Percentiles rank a stretch among this genome's conserved stretches.
Evolutionary conservation across 805 yeast species (phyloP).

Genomic region (Pichia scutulata): DNA sequence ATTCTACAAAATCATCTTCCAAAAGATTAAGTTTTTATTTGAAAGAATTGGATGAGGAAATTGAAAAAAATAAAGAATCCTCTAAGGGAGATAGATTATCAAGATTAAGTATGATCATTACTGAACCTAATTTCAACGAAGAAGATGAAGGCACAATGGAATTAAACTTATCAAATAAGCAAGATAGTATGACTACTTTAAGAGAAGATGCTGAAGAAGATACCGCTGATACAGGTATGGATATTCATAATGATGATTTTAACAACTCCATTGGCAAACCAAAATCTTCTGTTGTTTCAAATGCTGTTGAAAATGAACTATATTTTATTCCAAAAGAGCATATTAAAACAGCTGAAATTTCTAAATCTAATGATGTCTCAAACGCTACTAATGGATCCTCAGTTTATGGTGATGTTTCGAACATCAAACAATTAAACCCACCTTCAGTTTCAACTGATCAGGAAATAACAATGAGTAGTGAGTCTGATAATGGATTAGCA

Average conservation of each 20-base stretch:
- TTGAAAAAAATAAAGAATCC: conserved; percentile 5
- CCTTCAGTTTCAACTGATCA: conserved; percentile 18
- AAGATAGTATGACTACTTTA: conserved; percentile 7
- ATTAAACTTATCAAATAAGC: background rate
- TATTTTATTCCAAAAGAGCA: conserved; percentile 20
- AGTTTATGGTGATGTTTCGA: conserved; percentile 17
- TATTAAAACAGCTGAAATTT: background rate
- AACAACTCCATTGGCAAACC: background rate
- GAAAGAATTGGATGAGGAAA: conserved; percentile 20
- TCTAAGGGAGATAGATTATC: conserved; percentile 15
- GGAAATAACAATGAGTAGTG: conserved; percentile 37
- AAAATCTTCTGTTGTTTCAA: conserved; percentile 6
- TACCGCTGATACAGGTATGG: conserved; percentile 20
- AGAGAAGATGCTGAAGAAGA: conserved; percentile 8
- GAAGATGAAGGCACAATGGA: conserved; percentile 3
- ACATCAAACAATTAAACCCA: background rate
- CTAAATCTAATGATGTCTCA: background rate
- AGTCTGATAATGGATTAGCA: conserved; percentile 33
- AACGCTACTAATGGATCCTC: conserved; percentile 24
- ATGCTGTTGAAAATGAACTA: conserved; percentile 20
- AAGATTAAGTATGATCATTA: conserved; percentile 23
- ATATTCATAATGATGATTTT: background rate
- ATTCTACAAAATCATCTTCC: conserved; percentile 60
- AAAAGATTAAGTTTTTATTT: conserved; percentile 45
- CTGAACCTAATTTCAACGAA: conserved; percentile 4